Conservation (phyloP, 164 flowering plant species). For the Umbilicus rupestris region DNA sequence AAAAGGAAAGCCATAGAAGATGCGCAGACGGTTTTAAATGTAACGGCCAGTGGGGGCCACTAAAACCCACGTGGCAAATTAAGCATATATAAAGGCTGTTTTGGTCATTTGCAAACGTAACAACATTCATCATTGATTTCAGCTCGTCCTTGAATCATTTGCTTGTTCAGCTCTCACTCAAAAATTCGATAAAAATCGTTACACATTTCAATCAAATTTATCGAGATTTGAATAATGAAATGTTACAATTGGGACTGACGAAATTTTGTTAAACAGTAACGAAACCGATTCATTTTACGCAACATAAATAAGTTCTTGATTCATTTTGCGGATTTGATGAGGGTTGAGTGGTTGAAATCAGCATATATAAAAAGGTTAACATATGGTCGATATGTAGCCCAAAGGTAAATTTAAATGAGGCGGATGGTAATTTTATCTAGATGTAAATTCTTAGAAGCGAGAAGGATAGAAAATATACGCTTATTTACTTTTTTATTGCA, state of each 20-base stretch:
- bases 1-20: neutral
- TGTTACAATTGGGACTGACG: too few relatives aligned
- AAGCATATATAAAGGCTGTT: neutral
- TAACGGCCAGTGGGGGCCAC: constrained; percentile 26
- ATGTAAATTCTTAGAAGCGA: too few relatives aligned
- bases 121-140: constrained; percentile 6
- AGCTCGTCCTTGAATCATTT: constrained; percentile 14
- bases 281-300: too few relatives aligned
- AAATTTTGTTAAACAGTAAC: too few relatives aligned
- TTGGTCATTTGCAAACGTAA: constrained; percentile 18
- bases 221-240: too few relatives aligned
- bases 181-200: neutral
- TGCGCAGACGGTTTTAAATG: constrained; percentile 23
- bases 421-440: too few relatives aligned
- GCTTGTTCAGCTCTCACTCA: neutral
- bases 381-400: too few relatives aligned
- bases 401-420: too few relatives aligned
- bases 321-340: neutral
- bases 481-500: too few relatives aligned
- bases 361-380: too few relatives aligned
- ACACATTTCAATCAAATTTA: neutral
- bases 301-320: neutral
- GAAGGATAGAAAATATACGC: too few relatives aligned
- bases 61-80: constrained; percentile 16
- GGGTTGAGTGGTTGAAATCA: neutral